Base-by-base conservation (phyloP, 2,329 filamentous ascomycete genomes). In the Sarocladium strictum region DNA sequence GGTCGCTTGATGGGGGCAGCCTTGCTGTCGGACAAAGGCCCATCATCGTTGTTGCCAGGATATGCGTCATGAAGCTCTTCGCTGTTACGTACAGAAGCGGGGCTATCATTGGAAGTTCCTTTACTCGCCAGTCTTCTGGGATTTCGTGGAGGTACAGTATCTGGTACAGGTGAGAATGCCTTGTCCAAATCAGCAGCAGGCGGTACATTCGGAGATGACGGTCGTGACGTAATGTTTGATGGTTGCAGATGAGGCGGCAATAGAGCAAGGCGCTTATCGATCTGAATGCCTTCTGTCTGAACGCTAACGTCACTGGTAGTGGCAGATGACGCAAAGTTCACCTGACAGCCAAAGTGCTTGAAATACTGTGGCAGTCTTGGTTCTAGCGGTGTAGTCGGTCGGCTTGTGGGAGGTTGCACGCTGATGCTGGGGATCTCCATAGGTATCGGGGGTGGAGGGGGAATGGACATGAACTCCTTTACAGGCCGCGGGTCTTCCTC, bases 231-330 rank as follows among this genome's bases (percentile, higher is more conserved):
- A 57, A 96, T 87, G 17, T 85, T 78, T 1, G 89, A 93, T 1
- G 91, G 90, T 55, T 91, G 84, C 32, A 96, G 77, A 64, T 94
- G 88, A 1, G 83, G 75, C 14, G 90, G 90, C 24, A 96, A 76
- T 60, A 84, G 85, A 57, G 87, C 82, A 43, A 90, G 74, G 57
- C 91, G 83, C 71, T 84, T 83, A 65, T 96, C 92, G 5, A 95
- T 82, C 54, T 89, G 83, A 56, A 97, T 97, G 56, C 90, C 89
- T 61, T 97, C 92, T 0, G 94, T 99, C 73, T 99, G 94, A 56
- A 92, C 72, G 2, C 68, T 66, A 11, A 66, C 79, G 2, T 72
- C 67, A 2, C 45, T 56, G 2, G 61, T 52, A 12, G 59, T 58
- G 1, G 65, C 58, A 12, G 52, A 35, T 24, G 32, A 40, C 14